Conservation (phyloP, 2,329 filamentous ascomycete genomes). For the Fusarium sp. region DNA sequence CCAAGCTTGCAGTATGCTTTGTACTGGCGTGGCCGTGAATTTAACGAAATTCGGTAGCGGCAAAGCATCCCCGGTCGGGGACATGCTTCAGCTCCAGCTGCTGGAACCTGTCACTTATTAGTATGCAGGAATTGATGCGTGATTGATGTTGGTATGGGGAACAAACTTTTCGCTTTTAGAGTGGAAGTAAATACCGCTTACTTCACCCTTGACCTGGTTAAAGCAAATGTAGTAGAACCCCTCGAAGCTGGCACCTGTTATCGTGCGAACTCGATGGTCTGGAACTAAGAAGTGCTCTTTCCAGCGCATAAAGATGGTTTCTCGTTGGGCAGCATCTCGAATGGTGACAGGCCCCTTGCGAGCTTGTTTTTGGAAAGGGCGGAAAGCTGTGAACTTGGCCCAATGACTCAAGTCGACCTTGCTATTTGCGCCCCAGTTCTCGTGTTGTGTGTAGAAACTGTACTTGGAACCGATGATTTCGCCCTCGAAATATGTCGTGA, state of each 20-base stretch:
- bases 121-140: background rate
- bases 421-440: slow-evolving; percentile 89
- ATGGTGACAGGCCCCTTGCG: slow-evolving; percentile 65
- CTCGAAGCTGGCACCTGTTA: slow-evolving; percentile 94
- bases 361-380: slow-evolving; percentile 71
- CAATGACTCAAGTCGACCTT: slow-evolving; percentile 94
- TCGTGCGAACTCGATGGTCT: slow-evolving; percentile 89
- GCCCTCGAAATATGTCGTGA: slow-evolving; percentile 98
- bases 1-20: background rate
- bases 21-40: background rate
- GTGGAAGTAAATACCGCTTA: slow-evolving; percentile 97
- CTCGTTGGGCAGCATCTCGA: slow-evolving; percentile 78
- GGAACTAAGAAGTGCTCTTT: slow-evolving; percentile 98
- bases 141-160: background rate
- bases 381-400: slow-evolving; percentile 88
- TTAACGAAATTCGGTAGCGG: slow-evolving; percentile 81
- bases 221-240: slow-evolving; percentile 99
- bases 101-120: slow-evolving; percentile 72
- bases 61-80: slow-evolving; percentile 82
- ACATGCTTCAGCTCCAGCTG: slow-evolving; percentile 92
- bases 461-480: slow-evolving; percentile 97
- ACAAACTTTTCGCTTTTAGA: slow-evolving; percentile 96
- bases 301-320: slow-evolving; percentile 98
- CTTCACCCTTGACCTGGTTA: slow-evolving; percentile 85
- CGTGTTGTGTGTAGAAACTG: slow-evolving; percentile 89